Evolutionary conservation across 2,329 filamentous ascomycete genomes (phyloP).

Genomic region (Blastomyces percursus): DNA sequence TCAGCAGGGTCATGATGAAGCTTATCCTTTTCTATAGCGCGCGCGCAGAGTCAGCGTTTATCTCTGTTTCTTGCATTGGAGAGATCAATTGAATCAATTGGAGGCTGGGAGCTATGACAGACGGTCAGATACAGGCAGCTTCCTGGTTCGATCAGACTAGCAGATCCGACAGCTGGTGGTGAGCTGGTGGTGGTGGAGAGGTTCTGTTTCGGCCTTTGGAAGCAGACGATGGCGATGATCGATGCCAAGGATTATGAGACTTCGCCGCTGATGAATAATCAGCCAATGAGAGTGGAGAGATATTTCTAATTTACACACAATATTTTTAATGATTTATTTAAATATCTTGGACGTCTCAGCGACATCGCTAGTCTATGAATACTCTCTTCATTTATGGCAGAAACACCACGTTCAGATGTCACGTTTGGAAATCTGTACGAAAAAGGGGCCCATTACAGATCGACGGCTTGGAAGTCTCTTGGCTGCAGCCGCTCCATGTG

Average conservation of each 20-base stretch:
- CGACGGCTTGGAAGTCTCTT: background rate
- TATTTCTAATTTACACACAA: background rate
- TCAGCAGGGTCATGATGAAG: background rate
- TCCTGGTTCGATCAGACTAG: background rate
- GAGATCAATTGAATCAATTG: background rate
- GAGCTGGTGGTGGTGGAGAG: background rate
- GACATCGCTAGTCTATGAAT: too few species aligned
- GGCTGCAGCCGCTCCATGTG: background rate
- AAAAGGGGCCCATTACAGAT: background rate
- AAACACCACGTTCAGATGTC: background rate
- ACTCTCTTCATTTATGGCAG: background rate
- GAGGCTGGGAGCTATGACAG: background rate
- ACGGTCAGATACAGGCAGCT: too few species aligned
- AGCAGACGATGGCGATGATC: background rate
- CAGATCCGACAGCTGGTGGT: background rate
- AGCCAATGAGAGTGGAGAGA: background rate
- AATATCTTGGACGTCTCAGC: too few species aligned
- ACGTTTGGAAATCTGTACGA: background rate
- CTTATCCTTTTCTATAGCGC: background rate
- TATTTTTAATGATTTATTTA: background rate
- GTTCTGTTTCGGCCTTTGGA: background rate
- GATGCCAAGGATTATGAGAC: background rate
- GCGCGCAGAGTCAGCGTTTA: background rate
- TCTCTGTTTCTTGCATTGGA: background rate
- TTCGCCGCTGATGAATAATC: background rate